phyloP scores from a whole-genome alignment of 805 yeast species.

The Wickerhamiella kurtzmanii region DNA sequence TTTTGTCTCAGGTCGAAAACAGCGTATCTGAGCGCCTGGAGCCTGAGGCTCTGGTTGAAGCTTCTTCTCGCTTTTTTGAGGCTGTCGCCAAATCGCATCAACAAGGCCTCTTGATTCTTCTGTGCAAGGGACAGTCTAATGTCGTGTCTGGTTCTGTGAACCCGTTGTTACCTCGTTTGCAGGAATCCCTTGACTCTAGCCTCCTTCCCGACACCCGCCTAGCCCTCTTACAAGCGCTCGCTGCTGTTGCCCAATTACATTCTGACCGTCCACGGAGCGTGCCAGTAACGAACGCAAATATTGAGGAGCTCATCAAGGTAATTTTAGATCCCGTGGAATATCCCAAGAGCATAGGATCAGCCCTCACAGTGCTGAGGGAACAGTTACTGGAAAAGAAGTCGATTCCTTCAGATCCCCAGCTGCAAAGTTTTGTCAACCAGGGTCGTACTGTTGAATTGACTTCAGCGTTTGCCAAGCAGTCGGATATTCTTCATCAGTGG shows the following conservation, averaged over 20 bases:
- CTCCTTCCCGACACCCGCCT: conserved; percentile 7
- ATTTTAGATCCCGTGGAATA: not conserved
- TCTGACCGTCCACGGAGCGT: not conserved
- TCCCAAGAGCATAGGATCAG: not conserved
- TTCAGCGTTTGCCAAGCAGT: not conserved
- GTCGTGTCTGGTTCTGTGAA: not conserved
- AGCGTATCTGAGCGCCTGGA: conserved; percentile 43
- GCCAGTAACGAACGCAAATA: not conserved
- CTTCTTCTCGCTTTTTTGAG: conserved; percentile 4
- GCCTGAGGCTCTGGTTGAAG: conserved; percentile 6
- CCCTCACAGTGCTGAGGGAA: not conserved
- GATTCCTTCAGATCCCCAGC: not conserved
- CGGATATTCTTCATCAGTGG: conserved; percentile 5
- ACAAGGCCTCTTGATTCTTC: conserved; percentile 28
- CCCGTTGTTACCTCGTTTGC: not conserved
- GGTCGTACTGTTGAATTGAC: not conserved
- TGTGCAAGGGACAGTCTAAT: conserved; percentile 23
- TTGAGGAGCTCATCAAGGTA: not conserved
- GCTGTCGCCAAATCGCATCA: conserved; percentile 19
- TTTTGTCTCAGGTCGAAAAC: conserved; percentile 44
- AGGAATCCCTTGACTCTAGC: not conserved
- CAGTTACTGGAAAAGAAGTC: not conserved
- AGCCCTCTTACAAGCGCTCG: conserved; percentile 11
- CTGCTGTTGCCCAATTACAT: conserved; percentile 1
- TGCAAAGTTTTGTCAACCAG: not conserved